phyloP scores from a whole-genome alignment of 768 basidiomycete species.

The Postia placenta region DNA sequence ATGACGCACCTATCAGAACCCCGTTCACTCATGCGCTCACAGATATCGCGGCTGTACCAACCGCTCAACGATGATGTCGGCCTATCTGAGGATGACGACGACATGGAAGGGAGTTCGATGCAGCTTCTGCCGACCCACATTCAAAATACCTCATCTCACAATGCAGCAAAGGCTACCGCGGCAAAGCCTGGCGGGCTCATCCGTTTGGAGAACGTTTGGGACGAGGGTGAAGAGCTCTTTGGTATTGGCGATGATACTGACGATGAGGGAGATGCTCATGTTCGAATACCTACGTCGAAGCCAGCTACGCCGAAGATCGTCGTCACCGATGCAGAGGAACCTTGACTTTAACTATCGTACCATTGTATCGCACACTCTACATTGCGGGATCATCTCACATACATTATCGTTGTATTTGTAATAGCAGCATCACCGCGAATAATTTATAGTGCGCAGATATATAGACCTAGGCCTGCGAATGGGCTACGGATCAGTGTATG shows the following conservation, averaged over 20 bases:
- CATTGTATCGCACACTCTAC: not conserved
- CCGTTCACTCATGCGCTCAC: conserved; percentile 1
- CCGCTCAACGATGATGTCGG: conserved; percentile 48
- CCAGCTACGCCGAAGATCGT: conserved; percentile 18
- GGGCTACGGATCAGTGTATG: too few relatives aligned
- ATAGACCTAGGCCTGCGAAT: too few relatives aligned
- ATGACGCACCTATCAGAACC: too few relatives aligned
- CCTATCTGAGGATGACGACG: conserved; percentile 39
- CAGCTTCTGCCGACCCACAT: conserved; percentile 57
- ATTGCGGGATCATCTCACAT: not conserved
- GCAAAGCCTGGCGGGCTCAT: conserved; percentile 19
- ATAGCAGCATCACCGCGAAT: too few relatives aligned
- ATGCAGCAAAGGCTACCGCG: conserved; percentile 6
- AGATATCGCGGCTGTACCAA: conserved; percentile 77
- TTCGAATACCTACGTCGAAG: conserved; percentile 6
- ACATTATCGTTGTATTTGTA: conserved; percentile 6
- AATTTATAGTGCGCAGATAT: too few relatives aligned
- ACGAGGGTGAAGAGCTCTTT: conserved; percentile 73
- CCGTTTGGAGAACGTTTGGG: conserved; percentile 64
- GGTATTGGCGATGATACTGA: conserved; percentile 61
- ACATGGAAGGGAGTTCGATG: conserved; percentile 41
- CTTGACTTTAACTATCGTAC: not conserved
- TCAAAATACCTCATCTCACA: conserved; percentile 10
- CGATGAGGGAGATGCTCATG: conserved; percentile 6
- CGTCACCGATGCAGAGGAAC: conserved; percentile 9